These are phyloP conservation scores for Salix udensis DNA, from an alignment of 345 rosid species.

Conservation along the genomic window DNA sequence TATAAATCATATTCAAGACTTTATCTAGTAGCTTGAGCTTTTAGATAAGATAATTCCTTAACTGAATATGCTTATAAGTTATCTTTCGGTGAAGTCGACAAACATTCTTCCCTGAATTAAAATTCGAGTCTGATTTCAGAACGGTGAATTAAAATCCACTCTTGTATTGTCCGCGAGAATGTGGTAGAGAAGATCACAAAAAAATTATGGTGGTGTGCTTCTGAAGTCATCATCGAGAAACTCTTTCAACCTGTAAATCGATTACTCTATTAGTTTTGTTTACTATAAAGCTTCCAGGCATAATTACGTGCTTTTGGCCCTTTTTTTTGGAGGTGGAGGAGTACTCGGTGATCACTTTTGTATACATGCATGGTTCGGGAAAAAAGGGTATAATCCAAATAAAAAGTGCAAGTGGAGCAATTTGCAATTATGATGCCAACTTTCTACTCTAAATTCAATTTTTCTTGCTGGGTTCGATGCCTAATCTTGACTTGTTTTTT, in stretches of 20 bases:
- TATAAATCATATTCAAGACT: too few relatives aligned
- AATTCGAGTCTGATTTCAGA: too few relatives aligned
- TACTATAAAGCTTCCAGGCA: neutral
- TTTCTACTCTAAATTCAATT: neutral
- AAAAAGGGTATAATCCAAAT: neutral
- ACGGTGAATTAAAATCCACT: neutral
- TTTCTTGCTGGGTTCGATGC: neutral
- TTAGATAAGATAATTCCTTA: too few relatives aligned
- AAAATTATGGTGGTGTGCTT: constrained; percentile 10
- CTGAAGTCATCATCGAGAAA: neutral
- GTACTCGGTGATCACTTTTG: neutral
- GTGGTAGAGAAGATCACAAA: neutral
- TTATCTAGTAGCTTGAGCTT: too few relatives aligned
- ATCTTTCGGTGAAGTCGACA: too few relatives aligned
- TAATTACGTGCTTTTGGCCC: neutral
- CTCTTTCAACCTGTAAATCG: neutral
- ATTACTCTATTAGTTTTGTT: neutral
- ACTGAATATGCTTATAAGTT: too few relatives aligned
- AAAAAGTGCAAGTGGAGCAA: neutral
- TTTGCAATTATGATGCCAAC: neutral
- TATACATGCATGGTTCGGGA: neutral
- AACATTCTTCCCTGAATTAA: neutral
- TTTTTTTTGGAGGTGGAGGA: neutral
- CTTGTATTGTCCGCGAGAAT: too few relatives aligned
- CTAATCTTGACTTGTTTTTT: neutral